Conservation (phyloP, 257 asterid genomes). For the Scutellaria barbata region DNA sequence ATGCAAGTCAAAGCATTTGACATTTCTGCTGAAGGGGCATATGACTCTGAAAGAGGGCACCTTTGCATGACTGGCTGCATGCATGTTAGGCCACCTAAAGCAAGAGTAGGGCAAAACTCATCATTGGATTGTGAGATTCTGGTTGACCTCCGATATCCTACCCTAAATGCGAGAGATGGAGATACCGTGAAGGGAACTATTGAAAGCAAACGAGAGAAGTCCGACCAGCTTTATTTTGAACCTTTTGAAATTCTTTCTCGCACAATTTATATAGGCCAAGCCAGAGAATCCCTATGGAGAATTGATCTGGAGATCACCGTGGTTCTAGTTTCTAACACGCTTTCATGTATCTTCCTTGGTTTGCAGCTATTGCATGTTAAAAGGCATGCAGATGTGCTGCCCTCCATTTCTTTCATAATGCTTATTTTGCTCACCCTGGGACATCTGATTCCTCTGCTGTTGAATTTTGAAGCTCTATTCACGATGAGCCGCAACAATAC, state of each 20-base stretch:
- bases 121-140: slow-evolving; percentile 72
- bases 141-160: slow-evolving; percentile 66
- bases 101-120: slow-evolving; percentile 38
- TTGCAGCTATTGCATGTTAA: slow-evolving; percentile 76
- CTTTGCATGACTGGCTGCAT: slow-evolving; percentile 91
- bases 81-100: slow-evolving; percentile 49
- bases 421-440: slow-evolving; percentile 71
- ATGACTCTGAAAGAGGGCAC: slow-evolving; percentile 66
- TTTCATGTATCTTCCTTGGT: slow-evolving; percentile 66
- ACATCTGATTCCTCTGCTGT: slow-evolving; percentile 72
- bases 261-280: slow-evolving; percentile 66
- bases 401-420: slow-evolving; percentile 69
- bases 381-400: slow-evolving; percentile 59
- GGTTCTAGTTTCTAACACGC: slow-evolving; percentile 79
- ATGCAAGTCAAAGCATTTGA: slow-evolving; percentile 46
- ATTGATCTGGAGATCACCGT: slow-evolving; percentile 90
- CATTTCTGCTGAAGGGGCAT: slow-evolving; percentile 82
- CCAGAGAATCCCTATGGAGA: slow-evolving; percentile 75
- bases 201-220: slow-evolving; percentile 64
- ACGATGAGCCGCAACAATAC: slow-evolving; percentile 47
- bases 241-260: slow-evolving; percentile 60
- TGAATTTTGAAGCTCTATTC: slow-evolving; percentile 89
- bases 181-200: slow-evolving; percentile 64
- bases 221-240: slow-evolving; percentile 70
- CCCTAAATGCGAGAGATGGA: slow-evolving; percentile 48